Percentiles rank a stretch among this genome's conserved stretches.
Conservation (phyloP, 2,329 filamentous ascomycete genomes). For the Lachnellula subtilissima region DNA sequence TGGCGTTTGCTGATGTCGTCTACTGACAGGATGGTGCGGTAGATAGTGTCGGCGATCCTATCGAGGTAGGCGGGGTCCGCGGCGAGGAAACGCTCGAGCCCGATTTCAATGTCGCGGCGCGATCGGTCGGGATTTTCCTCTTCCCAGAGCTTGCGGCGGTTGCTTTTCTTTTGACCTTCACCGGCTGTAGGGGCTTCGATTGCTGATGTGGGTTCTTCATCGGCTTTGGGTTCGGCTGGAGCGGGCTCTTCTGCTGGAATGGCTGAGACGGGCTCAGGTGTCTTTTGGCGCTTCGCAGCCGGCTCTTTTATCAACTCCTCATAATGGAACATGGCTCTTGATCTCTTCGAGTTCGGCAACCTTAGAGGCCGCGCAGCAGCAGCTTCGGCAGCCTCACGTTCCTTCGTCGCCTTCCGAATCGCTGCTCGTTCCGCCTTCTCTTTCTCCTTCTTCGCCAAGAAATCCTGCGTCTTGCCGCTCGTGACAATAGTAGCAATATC, state of each 20-base stretch:
- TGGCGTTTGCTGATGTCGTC: conserved; percentile 80
- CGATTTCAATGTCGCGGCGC: conserved; percentile 68
- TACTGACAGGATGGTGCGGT: conserved; percentile 76
- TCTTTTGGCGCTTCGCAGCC: conserved; percentile 37
- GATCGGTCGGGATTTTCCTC: conserved; percentile 46
- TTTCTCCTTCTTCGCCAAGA: conserved; percentile 76
- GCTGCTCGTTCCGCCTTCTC: conserved; percentile 66
- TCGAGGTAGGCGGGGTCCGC: conserved; percentile 70
- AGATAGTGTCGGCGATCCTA: conserved; percentile 76
- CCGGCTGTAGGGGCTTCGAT: conserved; percentile 1
- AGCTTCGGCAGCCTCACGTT: conserved; percentile 43
- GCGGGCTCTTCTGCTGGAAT: conserved; percentile 9
- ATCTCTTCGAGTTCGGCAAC: conserved; percentile 68
- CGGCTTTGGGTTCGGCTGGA: conserved; percentile 7
- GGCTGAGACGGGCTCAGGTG: conserved; percentile 25
- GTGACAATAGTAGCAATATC: conserved; percentile 83
- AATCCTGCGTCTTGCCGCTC: conserved; percentile 75
- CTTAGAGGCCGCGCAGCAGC: conserved; percentile 51
- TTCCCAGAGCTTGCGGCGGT: conserved; percentile 25
- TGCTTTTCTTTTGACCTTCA: conserved; percentile 27
- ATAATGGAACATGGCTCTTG: conserved; percentile 66
- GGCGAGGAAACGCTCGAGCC: conserved; percentile 68
- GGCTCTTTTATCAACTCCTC: conserved; percentile 54
- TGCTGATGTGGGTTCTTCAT: conserved; percentile 6
- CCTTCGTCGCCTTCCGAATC: conserved; percentile 56